Evolutionary conservation across 805 yeast species (phyloP), one percentile per base, ranked within the genome.

Genomic region (Candida ponderosae): DNA sequence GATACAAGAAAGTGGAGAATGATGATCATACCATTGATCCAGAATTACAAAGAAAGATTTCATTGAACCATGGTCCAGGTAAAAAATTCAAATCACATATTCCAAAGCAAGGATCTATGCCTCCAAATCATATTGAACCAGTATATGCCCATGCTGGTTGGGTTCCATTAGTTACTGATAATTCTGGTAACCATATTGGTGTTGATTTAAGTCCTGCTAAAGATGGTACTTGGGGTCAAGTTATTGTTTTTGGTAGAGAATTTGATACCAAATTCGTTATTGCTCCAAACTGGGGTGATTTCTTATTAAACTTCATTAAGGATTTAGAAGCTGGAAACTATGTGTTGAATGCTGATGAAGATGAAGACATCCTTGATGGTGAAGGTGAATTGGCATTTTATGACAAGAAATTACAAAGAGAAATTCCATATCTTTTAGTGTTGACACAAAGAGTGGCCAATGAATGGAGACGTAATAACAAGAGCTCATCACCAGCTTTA

Each of bases 231-330:
- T 78, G 83, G 74, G 98, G 97, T 29, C 98, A 90, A 63, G 81
- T 93, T 16, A 90, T 90, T 44, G 54, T 89, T 38, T 90, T 85
- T 59, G 98, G 98, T 29, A 79, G 97, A 54, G 97, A 90, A 46
- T 90, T 79, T 54, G 97, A 90, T 63, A 76, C 83, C 29, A 90
- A 90, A 57, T 87, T 74, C 59, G 89, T 84, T 29, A 67, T 93
- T 38, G 94, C 97, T 16, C 75, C 77, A 35, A 82, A 81, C 39
- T 90, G 95, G 81, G 95, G 95, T 15, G 93, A 84, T 51, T 93
- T 93, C 57, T 62, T 90, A 37, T 65, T 88, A 38, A 71, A 73
- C 36, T 80, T 88, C 56, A 95, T 89, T 20, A 86, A 87, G 47
- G 97, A 90, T 56, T 65, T 90, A 39, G 96, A 89, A 56, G 71